Evolutionary conservation across 192 early-diverging fungal species (phyloP).

Genomic region (Phycomyces nitens): DNA sequence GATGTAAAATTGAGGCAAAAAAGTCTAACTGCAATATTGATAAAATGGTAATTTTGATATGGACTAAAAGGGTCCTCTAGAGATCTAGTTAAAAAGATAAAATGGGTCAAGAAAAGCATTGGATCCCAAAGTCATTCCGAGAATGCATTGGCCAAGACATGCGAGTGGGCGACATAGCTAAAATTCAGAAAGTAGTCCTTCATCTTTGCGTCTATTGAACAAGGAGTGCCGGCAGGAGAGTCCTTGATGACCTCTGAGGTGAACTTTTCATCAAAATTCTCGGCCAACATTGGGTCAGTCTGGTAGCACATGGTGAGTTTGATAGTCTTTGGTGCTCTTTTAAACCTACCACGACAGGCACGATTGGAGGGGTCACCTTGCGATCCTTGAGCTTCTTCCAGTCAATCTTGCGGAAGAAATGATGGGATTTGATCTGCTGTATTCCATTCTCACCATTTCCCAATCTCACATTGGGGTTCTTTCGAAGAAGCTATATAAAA

Average conservation of each 20-base stretch:
- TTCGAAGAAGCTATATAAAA: conserved; percentile 40
- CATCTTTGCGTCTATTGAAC: conserved; percentile 21
- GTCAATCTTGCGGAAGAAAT: conserved; percentile 73
- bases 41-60: too few relatives aligned
- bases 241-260: conserved; percentile 53
- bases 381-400: conserved; percentile 58
- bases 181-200: conserved; percentile 33
- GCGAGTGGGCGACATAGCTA: conserved; percentile 36
- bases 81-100: too few relatives aligned
- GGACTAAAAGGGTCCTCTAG: too few relatives aligned
- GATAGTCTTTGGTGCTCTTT: not conserved
- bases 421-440: conserved; percentile 55
- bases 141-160: conserved; percentile 4
- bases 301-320: conserved; percentile 11
- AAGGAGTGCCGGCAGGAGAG: conserved; percentile 39
- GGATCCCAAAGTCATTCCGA: not conserved
- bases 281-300: conserved; percentile 60
- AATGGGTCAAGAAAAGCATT: too few relatives aligned
- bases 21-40: too few relatives aligned
- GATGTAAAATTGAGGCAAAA: too few relatives aligned
- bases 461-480: conserved; percentile 48
- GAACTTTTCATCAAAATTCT: conserved; percentile 81
- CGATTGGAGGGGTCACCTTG: conserved; percentile 64
- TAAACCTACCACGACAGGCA: conserved; percentile 51
- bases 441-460: conserved; percentile 49